Percentiles rank a stretch among this genome's conserved stretches.
phyloP scores from a whole-genome alignment of 192 early-diverging fungal species.

The Entomortierella parvispora region DNA sequence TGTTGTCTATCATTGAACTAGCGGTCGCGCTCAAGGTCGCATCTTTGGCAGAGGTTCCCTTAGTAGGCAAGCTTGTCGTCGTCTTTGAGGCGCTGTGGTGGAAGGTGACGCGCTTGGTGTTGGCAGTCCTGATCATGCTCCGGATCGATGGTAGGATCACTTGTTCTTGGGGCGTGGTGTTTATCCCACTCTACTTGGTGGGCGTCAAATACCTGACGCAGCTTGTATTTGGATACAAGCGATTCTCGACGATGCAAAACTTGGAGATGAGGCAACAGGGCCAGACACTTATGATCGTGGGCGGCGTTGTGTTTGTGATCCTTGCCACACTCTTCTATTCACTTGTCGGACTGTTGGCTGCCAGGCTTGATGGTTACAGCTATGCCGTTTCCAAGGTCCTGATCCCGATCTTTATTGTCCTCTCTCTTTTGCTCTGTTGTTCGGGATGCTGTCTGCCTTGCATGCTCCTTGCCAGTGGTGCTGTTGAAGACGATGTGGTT shows the following conservation, averaged over 20 bases:
- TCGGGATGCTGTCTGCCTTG: conserved; percentile 65
- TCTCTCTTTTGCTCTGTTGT: conserved; percentile 63
- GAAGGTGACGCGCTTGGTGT: conserved; percentile 68
- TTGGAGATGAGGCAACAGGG: conserved; percentile 40
- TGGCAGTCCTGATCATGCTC: conserved; percentile 71
- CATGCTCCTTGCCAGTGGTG: conserved; percentile 47
- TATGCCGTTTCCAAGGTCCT: conserved; percentile 62
- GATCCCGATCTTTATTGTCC: conserved; percentile 71
- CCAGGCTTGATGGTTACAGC: conserved; percentile 31
- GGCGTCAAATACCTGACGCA: conserved; percentile 60
- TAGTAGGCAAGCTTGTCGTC: conserved; percentile 1
- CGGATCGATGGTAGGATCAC: conserved; percentile 60
- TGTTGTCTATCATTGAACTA: conserved; percentile 55
- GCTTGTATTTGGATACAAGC: conserved; percentile 41
- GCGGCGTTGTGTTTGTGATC: conserved; percentile 49
- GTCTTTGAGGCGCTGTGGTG: conserved; percentile 66
- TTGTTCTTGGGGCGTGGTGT: conserved; percentile 70
- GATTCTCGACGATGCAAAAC: conserved; percentile 29
- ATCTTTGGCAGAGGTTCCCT: not conserved
- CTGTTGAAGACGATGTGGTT: conserved; percentile 35
- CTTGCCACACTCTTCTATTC: conserved; percentile 46
- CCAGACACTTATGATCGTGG: conserved; percentile 52
- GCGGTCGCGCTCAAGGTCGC: conserved; percentile 25
- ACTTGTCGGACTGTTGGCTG: conserved; percentile 35
- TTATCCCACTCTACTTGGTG: conserved; percentile 71